Percentiles rank a stretch among this genome's conserved stretches.
Conservation (phyloP, 1,139 yeast species). For the Blastobotrys elegans region DNA sequence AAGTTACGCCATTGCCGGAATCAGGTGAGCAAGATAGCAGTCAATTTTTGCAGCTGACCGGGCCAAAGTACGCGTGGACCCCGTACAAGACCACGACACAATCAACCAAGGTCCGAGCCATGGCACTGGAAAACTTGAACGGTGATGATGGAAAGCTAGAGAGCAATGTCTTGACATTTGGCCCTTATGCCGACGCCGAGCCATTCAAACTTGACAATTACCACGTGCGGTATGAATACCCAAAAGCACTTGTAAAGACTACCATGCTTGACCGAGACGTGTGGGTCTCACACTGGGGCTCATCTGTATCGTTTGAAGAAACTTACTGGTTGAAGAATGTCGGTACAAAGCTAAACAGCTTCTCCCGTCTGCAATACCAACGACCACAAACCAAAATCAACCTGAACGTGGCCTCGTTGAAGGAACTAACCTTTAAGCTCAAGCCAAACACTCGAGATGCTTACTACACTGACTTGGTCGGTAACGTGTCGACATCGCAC, state of each 20-base stretch:
- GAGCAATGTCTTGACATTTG: conserved; percentile 47
- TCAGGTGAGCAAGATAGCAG: conserved; percentile 53
- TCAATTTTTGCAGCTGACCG: conserved; percentile 55
- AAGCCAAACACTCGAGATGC: conserved; percentile 51
- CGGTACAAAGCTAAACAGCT: conserved; percentile 67
- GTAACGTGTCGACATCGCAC: conserved; percentile 84
- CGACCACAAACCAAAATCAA: conserved; percentile 33
- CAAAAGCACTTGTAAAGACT: conserved; percentile 60
- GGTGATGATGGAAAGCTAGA: conserved; percentile 25
- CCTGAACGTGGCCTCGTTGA: conserved; percentile 37
- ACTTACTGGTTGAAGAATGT: conserved; percentile 73
- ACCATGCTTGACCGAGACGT: conserved; percentile 62
- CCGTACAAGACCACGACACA: conserved; percentile 58
- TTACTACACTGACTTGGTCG: conserved; percentile 84
- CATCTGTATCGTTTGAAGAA: conserved; percentile 66
- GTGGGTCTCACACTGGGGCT: conserved; percentile 80
- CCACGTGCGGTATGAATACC: conserved; percentile 59
- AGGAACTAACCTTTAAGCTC: conserved; percentile 47
- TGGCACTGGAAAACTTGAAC: conserved; percentile 17
- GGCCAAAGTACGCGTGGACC: conserved; percentile 55
- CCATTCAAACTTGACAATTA: conserved; percentile 48
- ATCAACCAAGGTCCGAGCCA: conserved; percentile 40
- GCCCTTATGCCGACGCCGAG: conserved; percentile 47
- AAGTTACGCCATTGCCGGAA: conserved; percentile 58
- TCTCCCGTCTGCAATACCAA: conserved; percentile 75